Percentiles rank a stretch among this genome's conserved stretches.
Evolutionary conservation across 2,329 filamentous ascomycete genomes (phyloP).

Genomic region (Elsinoe fawcettii): DNA sequence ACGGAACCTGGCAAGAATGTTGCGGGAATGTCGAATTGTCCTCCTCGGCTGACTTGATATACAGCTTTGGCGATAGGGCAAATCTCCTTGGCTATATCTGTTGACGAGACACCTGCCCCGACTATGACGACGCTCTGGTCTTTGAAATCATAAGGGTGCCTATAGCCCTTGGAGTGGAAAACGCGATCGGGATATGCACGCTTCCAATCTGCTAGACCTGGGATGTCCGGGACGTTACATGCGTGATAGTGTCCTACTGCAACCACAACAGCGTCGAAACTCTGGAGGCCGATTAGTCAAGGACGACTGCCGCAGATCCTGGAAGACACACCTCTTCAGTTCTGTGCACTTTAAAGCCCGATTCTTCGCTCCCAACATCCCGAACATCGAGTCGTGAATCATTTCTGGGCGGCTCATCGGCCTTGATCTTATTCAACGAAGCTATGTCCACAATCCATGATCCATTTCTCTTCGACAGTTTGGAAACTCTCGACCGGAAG

Average conservation of each 20-base stretch:
- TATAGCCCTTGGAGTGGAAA: conserved; percentile 46
- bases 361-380: neutral
- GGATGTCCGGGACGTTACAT: conserved; percentile 42
- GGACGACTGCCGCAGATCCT: conserved; percentile 23
- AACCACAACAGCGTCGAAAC: conserved; percentile 46
- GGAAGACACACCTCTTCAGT: neutral
- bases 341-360: neutral
- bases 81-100: conserved; percentile 49
- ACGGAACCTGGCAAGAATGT: conserved; percentile 48
- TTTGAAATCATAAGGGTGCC: conserved; percentile 40
- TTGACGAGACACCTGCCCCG: conserved; percentile 49
- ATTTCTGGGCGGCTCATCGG: neutral
- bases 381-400: conserved; percentile 1
- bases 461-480: conserved; percentile 38
- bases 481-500: conserved; percentile 55
- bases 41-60: conserved; percentile 52
- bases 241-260: conserved; percentile 50
- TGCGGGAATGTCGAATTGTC: conserved; percentile 51
- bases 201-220: conserved; percentile 42
- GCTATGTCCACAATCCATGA: conserved; percentile 48
- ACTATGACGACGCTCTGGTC: conserved; percentile 51
- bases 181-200: conserved; percentile 38
- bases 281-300: conserved; percentile 26
- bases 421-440: conserved; percentile 30
- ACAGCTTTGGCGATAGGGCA: conserved; percentile 37